A percentile compares a stretch with the other conserved stretches of the same genome.
These are phyloP conservation scores for Mucor ambiguus DNA, from an alignment of 371 early-diverging fungal species.

Conservation along the genomic window DNA sequence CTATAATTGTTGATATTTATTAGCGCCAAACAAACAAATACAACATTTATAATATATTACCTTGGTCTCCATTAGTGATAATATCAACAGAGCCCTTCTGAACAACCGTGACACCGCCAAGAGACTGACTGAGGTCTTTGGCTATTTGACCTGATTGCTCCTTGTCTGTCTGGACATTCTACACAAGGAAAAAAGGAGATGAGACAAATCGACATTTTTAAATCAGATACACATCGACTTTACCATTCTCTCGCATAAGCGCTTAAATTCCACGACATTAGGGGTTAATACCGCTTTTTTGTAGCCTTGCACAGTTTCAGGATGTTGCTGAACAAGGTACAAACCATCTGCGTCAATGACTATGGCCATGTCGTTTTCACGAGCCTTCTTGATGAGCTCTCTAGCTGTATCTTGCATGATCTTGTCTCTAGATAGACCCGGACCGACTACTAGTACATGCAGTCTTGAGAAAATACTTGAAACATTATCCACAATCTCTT, in stretches of 20 bases:
- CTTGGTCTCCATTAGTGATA: slow-evolving; percentile 72
- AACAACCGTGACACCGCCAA: slow-evolving; percentile 78
- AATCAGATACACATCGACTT: neutral
- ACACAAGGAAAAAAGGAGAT: neutral
- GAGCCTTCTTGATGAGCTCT: slow-evolving; percentile 64
- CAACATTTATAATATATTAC: neutral
- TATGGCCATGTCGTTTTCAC: slow-evolving; percentile 66
- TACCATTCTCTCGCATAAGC: slow-evolving; percentile 77
- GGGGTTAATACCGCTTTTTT: slow-evolving; percentile 86
- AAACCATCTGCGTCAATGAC: slow-evolving; percentile 96
- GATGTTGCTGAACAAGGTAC: slow-evolving; percentile 72
- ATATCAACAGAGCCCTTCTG: slow-evolving; percentile 86
- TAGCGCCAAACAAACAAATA: slow-evolving; percentile 5
- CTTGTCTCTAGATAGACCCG: slow-evolving; percentile 86
- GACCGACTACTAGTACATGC: slow-evolving; percentile 90
- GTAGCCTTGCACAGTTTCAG: slow-evolving; percentile 75
- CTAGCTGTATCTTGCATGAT: slow-evolving; percentile 65
- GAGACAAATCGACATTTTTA: neutral
- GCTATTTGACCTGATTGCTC: slow-evolving; percentile 36
- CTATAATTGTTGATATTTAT: slow-evolving; percentile 27
- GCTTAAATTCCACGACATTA: slow-evolving; percentile 85
- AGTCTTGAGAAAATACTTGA: slow-evolving; percentile 64
- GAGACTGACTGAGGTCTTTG: slow-evolving; percentile 48
- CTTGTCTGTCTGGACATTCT: slow-evolving; percentile 6
- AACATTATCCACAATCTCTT: slow-evolving; percentile 51